Base-by-base conservation (phyloP, 2,329 filamentous ascomycete species). In the Lasiodiplodia gonubiensis region DNA sequence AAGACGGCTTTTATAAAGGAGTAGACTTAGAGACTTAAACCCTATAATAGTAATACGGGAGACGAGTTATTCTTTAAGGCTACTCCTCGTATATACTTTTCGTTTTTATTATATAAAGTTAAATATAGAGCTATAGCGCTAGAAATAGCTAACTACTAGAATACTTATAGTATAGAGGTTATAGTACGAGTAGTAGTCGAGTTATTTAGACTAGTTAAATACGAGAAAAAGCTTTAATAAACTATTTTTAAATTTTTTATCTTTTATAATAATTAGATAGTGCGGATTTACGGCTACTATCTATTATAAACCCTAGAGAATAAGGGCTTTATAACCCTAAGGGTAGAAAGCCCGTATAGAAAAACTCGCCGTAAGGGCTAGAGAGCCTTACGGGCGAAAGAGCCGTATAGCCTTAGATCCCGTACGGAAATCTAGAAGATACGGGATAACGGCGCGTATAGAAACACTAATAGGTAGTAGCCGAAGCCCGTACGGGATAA, bases 11-110 rank as follows among this genome's bases (percentile, higher is more conserved):
- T 86, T 68, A 83, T 77, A 2, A 64, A 78, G 0, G 74, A 79
- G 11, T 81, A 84, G 71, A 76, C 82, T 4, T 48, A 72, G 16
- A 84, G 80, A 73, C 70, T 86, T 23, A 18, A 55, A 37, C 53
- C 64, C 2, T 54, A 52, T 2, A 23, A 67, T 14, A 53, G 67
- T 14, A 39, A 61, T n/a, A 8, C 46, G 6, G 18, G 12, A 11
- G 55, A 64, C 14, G n/a, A 14, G 14, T 72, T 70, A 23, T 67
- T 61, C 35, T 68, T 72, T 67, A 61, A 46, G 51, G 71, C 67
- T 61, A 71, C 67, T 23, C 69, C 69, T 66, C 23, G 69, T 27
- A 73, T 72, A 68, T 68, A 69, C 54, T 69, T 73, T 63, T 71
- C 68, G 33, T 73, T 73, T 53, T 64, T 73, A 23, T 70, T 70